These are phyloP conservation scores for Boletus sp. DNA, from an alignment of 768 basidiomycete genomes.

Conservation along the genomic window DNA sequence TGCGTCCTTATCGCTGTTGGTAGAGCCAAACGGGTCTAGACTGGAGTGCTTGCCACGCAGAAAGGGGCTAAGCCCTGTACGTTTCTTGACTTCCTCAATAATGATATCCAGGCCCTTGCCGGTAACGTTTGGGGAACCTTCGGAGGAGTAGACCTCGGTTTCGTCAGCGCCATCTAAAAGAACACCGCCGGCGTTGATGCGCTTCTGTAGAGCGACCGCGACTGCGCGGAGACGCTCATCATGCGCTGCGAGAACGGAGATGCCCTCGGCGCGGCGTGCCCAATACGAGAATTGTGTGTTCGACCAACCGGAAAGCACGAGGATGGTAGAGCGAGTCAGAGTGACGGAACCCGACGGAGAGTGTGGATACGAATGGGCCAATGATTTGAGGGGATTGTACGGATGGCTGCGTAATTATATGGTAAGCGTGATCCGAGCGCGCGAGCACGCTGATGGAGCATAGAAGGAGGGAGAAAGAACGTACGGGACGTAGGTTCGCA, in stretches of 20 bases:
- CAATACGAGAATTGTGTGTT: conserved; percentile 55
- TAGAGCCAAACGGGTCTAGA: conserved; percentile 48
- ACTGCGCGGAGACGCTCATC: conserved; percentile 42
- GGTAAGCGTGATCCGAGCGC: conserved; percentile 22
- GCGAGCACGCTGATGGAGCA: conserved; percentile 3
- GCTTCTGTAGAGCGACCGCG: conserved; percentile 40
- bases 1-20: conserved; percentile 34
- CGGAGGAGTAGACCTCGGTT: conserved; percentile 21
- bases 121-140: conserved; percentile 41
- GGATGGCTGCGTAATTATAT: conserved; percentile 41
- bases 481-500: conserved; percentile 49
- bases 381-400: conserved; percentile 50
- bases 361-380: conserved; percentile 38
- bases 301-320: conserved; percentile 50
- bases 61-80: conserved; percentile 46
- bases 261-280: conserved; percentile 50
- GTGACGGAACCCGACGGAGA: conserved; percentile 44
- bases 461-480: conserved; percentile 21
- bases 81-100: conserved; percentile 49
- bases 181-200: conserved; percentile 36
- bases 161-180: conserved; percentile 29
- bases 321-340: conserved; percentile 47
- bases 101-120: conserved; percentile 51
- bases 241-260: conserved; percentile 43
- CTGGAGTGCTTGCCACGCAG: conserved; percentile 51